phyloP scores from a whole-genome alignment of 2,329 filamentous ascomycete species.

The Ambrosiella xylebori region DNA sequence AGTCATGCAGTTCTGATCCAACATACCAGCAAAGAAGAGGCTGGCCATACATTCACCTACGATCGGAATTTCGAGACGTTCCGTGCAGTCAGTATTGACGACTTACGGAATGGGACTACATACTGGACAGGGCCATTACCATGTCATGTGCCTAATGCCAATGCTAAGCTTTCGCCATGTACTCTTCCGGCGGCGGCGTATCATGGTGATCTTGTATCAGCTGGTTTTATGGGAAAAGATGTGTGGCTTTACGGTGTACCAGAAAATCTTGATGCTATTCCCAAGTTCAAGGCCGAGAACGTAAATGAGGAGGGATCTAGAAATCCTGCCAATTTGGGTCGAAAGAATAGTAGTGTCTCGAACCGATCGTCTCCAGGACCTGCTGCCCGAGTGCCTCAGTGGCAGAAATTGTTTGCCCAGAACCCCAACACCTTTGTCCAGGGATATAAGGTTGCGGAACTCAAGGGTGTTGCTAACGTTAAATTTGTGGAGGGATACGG shows the following conservation, averaged over 20 bases:
- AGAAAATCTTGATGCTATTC: constrained; percentile 48
- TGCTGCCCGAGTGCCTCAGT: constrained; percentile 37
- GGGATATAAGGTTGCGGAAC: constrained; percentile 46
- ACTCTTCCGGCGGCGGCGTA: constrained; percentile 54
- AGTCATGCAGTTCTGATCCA: constrained; percentile 59
- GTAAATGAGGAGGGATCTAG: constrained; percentile 15
- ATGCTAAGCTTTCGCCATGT: constrained; percentile 46
- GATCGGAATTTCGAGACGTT: constrained; percentile 64
- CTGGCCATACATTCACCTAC: constrained; percentile 62
- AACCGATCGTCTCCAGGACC: constrained; percentile 15
- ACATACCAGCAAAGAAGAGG: constrained; percentile 43
- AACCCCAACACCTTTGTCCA: constrained; percentile 52
- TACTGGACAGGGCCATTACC: constrained; percentile 54
- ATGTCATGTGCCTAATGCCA: constrained; percentile 28
- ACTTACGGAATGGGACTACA: constrained; percentile 57
- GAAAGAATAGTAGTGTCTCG: constrained; percentile 22
- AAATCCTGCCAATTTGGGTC: constrained; percentile 13
- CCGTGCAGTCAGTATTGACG: constrained; percentile 57
- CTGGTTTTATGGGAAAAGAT: constrained; percentile 54
- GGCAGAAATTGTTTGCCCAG: constrained; percentile 52
- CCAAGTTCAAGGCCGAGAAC: constrained; percentile 23
- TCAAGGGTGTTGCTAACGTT: constrained; percentile 48
- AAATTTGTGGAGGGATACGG: constrained; percentile 51
- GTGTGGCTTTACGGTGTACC: constrained; percentile 69
- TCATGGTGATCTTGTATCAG: constrained; percentile 52